Conservation (phyloP, 805 yeast genomes). For the Wickerhamomyces sydowiorum region DNA sequence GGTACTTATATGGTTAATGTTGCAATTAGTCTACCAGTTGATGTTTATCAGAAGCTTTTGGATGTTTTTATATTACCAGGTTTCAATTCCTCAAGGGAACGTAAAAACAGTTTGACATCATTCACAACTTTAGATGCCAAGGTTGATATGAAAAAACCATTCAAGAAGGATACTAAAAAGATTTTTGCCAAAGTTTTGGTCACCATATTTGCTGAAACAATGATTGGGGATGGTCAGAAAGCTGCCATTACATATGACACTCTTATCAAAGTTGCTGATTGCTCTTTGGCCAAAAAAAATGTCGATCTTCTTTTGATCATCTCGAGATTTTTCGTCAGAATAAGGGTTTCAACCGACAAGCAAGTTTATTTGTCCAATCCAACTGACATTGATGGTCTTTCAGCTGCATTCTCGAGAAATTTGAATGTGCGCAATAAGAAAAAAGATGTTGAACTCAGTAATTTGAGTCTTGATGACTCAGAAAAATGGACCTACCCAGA, state of each 20-base stretch:
- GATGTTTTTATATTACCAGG: constrained; percentile 21
- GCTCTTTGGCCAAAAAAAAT: constrained; percentile 29
- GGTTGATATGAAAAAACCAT: constrained; percentile 1
- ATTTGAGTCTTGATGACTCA: constrained; percentile 18
- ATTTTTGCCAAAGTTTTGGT: constrained; percentile 20
- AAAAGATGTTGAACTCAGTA: constrained; percentile 8
- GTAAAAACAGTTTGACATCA: constrained; percentile 25
- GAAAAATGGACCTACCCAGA: constrained; percentile 62
- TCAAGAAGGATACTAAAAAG: constrained; percentile 9
- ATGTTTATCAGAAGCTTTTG: constrained; percentile 15
- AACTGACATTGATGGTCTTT: constrained; percentile 58
- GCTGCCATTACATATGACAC: constrained; percentile 21
- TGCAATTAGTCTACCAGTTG: constrained; percentile 3
- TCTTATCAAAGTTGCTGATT: constrained; percentile 27
- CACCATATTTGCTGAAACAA: constrained; percentile 20
- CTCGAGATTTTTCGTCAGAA: constrained; percentile 46
- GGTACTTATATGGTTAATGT: constrained; percentile 24
- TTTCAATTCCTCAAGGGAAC: constrained; percentile 6
- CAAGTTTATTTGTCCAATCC: constrained; percentile 46
- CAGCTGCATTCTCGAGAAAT: constrained; percentile 53
- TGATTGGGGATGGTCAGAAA: constrained; percentile 21
- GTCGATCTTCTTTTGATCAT: constrained; percentile 38
- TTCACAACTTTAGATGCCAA: constrained; percentile 4
- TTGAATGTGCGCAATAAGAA: constrained; percentile 20
- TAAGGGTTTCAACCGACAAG: constrained; percentile 42